Conservation (phyloP, 495 filamentous ascomycete genomes). For the Aspergillus affinis region DNA sequence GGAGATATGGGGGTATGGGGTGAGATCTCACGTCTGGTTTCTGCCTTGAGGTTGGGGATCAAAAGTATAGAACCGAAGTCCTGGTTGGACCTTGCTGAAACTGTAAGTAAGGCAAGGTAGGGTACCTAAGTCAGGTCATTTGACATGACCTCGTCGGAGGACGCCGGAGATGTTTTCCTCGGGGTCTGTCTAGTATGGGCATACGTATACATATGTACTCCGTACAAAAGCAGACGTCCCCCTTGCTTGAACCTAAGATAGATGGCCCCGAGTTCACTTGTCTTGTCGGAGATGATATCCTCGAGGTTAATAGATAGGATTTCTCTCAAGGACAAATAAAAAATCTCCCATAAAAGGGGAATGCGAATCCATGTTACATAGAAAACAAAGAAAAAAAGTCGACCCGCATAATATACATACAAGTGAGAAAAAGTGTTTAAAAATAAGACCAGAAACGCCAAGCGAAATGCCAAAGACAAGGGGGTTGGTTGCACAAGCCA, state of each 20-base stretch:
- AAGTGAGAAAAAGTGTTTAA: background rate
- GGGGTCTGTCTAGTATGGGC: background rate
- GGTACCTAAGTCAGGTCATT: too few species aligned
- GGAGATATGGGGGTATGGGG: too few species aligned
- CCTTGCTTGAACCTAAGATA: background rate
- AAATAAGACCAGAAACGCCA: slow-evolving; percentile 19
- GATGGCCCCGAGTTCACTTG: too few species aligned
- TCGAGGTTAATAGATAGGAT: background rate
- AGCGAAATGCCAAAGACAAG: slow-evolving; percentile 20
- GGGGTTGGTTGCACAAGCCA: background rate
- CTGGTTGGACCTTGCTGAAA: background rate
- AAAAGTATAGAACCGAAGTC: background rate
- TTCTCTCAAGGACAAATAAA: background rate
- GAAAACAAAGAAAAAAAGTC: background rate
- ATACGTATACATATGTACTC: background rate
- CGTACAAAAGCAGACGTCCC: background rate
- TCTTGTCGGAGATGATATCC: background rate
- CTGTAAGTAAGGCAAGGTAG: background rate
- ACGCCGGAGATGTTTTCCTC: background rate
- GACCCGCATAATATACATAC: slow-evolving; percentile 22
- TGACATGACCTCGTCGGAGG: too few species aligned
- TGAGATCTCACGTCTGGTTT: background rate
- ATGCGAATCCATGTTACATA: slow-evolving; percentile 2
- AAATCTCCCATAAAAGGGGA: background rate
- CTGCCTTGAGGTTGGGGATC: background rate